A percentile compares a stretch with the other conserved stretches of the same genome.
Conservation (phyloP, 2,329 filamentous ascomycete genomes). For the Knufia fluminis region DNA sequence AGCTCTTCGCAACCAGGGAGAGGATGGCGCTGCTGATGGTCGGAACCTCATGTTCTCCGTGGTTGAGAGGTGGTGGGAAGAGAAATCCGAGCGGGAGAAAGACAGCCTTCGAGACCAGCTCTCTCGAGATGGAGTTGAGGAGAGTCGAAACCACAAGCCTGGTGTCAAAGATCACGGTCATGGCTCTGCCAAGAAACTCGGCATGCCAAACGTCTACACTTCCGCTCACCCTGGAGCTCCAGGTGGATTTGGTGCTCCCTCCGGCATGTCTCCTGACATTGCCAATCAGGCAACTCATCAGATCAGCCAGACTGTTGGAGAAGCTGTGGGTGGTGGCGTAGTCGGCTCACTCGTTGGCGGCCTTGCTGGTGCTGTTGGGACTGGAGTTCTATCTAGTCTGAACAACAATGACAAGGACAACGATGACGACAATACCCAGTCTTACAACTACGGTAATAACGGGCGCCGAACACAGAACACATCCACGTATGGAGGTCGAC, state of each 20-base stretch:
- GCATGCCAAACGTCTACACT: constrained; percentile 57
- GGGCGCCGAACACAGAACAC: constrained; percentile 54
- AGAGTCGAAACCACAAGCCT: constrained; percentile 76
- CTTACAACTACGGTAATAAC: constrained; percentile 49
- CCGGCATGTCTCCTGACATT: constrained; percentile 28
- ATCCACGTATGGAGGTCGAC: constrained; percentile 35
- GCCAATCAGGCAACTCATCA: constrained; percentile 14
- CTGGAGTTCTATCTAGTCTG: constrained; percentile 45
- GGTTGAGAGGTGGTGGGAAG: constrained; percentile 73
- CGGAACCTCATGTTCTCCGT: constrained; percentile 69
- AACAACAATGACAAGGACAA: constrained; percentile 49
- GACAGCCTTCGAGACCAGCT: constrained; percentile 65
- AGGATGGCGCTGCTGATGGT: constrained; percentile 63
- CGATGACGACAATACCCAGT: constrained; percentile 43
- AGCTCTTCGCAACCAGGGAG: constrained; percentile 60
- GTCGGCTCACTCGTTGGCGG: constrained; percentile 50
- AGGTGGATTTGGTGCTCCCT: constrained; percentile 25
- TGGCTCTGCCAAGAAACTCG: constrained; percentile 70
- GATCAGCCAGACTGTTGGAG: constrained; percentile 43
- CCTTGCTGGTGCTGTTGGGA: constrained; percentile 47
- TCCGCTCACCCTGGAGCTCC: constrained; percentile 36
- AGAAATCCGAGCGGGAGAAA: constrained; percentile 53
- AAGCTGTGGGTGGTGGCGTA: constrained; percentile 53
- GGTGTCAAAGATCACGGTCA: constrained; percentile 77
- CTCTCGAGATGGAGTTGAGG: constrained; percentile 65